These are phyloP conservation scores for Saturnispora bothae DNA, from an alignment of 805 yeast genomes.

Conservation along the genomic window DNA sequence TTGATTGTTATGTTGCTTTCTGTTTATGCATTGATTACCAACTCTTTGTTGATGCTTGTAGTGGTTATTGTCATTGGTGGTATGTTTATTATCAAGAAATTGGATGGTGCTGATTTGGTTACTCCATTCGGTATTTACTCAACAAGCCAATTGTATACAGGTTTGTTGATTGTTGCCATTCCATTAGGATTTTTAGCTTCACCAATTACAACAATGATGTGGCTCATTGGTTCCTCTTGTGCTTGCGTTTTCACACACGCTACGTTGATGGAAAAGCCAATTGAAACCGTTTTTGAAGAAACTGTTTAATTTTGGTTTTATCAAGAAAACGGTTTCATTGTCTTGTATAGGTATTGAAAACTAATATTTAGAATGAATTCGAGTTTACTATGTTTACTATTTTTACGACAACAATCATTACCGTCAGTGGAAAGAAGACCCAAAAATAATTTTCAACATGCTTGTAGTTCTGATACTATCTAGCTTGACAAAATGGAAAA, in stretches of 20 bases:
- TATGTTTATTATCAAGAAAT: constrained; percentile 62
- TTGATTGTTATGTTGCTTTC: constrained; percentile 62
- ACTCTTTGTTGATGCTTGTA: constrained; percentile 75
- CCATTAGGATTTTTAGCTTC: constrained; percentile 34
- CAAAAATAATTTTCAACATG: constrained; percentile 27
- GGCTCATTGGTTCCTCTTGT: constrained; percentile 93
- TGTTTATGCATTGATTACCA: constrained; percentile 80
- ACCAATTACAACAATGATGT: constrained; percentile 72
- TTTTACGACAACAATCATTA: too few relatives aligned
- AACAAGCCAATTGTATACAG: constrained; percentile 83
- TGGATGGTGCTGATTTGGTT: constrained; percentile 75
- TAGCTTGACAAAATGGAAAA: constrained; percentile 31
- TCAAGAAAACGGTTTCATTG: too few relatives aligned
- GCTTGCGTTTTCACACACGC: constrained; percentile 87
- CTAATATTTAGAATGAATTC: too few relatives aligned
- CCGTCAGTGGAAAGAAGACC: constrained; percentile 31
- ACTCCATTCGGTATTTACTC: constrained; percentile 66
- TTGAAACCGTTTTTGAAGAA: constrained; percentile 94
- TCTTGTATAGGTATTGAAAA: not conserved
- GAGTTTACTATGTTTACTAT: not conserved
- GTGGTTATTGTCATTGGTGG: constrained; percentile 66
- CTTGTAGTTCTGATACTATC: constrained; percentile 32
- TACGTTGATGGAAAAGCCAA: constrained; percentile 89
- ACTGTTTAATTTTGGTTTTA: constrained; percentile 22
- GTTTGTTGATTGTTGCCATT: constrained; percentile 55